phyloP scores from a whole-genome alignment of 2,329 filamentous ascomycete genomes.

The Trichoderma semiorbis region DNA sequence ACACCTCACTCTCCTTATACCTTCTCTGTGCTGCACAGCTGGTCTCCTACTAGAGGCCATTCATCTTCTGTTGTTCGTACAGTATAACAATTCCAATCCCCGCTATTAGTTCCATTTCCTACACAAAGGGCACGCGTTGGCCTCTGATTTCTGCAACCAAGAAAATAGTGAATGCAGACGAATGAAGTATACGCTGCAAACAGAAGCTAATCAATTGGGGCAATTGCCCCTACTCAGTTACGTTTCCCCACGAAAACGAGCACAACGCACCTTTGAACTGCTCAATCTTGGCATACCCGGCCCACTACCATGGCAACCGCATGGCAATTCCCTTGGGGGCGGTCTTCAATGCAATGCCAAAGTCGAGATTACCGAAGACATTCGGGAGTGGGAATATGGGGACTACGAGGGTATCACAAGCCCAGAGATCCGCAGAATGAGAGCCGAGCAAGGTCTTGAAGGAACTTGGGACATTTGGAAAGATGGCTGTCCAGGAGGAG shows the following conservation, averaged over 20 bases:
- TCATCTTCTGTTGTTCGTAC: neutral
- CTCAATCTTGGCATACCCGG: slow-evolving; percentile 70
- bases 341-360: slow-evolving; percentile 52
- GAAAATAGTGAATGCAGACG: neutral
- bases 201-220: neutral
- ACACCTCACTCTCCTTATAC: too few species aligned
- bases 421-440: slow-evolving; percentile 59
- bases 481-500: slow-evolving; percentile 83
- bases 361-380: slow-evolving; percentile 66
- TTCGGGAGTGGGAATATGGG: slow-evolving; percentile 86
- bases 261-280: slow-evolving; percentile 86
- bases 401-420: slow-evolving; percentile 80
- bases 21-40: too few species aligned
- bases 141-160: neutral
- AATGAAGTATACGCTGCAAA: neutral
- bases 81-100: neutral
- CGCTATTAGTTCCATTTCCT: neutral
- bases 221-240: slow-evolving; percentile 48
- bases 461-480: slow-evolving; percentile 79
- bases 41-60: neutral
- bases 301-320: slow-evolving; percentile 65
- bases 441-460: slow-evolving; percentile 53
- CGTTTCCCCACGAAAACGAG: slow-evolving; percentile 80
- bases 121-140: neutral
- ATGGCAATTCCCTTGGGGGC: slow-evolving; percentile 38